These are phyloP conservation scores for Tuber aestivum DNA, from an alignment of 495 filamentous ascomycete genomes.

Conservation along the genomic window DNA sequence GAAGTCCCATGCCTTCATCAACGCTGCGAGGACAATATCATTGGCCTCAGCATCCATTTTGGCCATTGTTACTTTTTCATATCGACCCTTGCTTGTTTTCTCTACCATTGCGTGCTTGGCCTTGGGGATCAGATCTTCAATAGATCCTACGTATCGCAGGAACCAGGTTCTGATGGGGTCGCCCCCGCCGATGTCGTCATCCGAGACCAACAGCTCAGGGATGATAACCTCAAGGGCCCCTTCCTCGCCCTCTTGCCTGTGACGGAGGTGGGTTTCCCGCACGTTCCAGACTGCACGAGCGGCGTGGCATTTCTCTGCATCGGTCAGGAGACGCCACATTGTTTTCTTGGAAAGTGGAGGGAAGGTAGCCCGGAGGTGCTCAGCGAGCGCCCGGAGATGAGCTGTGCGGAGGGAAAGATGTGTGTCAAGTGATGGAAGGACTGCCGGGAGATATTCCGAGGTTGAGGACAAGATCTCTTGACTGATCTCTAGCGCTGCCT, in stretches of 20 bases:
- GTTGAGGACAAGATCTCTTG: slow-evolving; percentile 71
- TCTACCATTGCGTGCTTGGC: slow-evolving; percentile 30
- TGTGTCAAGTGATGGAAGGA: slow-evolving; percentile 68
- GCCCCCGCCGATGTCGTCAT: slow-evolving; percentile 24
- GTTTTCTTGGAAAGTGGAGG: slow-evolving; percentile 55
- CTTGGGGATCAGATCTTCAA: slow-evolving; percentile 27
- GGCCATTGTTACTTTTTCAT: slow-evolving; percentile 28
- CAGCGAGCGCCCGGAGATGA: slow-evolving; percentile 65
- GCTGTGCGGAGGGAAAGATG: slow-evolving; percentile 65
- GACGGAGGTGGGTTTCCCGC: slow-evolving; percentile 35
- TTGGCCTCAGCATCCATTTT: slow-evolving; percentile 56
- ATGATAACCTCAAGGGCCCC: slow-evolving; percentile 34
- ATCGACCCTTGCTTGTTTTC: slow-evolving; percentile 28
- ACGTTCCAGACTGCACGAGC: slow-evolving; percentile 75
- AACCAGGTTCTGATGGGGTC: slow-evolving; percentile 41
- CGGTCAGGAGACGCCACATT: slow-evolving; percentile 78
- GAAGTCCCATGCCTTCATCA: slow-evolving; percentile 69
- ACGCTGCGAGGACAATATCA: slow-evolving; percentile 64
- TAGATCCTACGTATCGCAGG: slow-evolving; percentile 25
- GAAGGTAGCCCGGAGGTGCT: slow-evolving; percentile 54
- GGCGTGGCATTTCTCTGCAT: slow-evolving; percentile 81
- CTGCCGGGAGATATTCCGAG: slow-evolving; percentile 61
- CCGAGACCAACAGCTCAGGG: slow-evolving; percentile 17
- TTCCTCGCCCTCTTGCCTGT: slow-evolving; percentile 33
- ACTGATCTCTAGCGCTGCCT: slow-evolving; percentile 72